phyloP scores from a whole-genome alignment of 2,329 filamentous ascomycete species.

The Pseudogymnoascus sp. region DNA sequence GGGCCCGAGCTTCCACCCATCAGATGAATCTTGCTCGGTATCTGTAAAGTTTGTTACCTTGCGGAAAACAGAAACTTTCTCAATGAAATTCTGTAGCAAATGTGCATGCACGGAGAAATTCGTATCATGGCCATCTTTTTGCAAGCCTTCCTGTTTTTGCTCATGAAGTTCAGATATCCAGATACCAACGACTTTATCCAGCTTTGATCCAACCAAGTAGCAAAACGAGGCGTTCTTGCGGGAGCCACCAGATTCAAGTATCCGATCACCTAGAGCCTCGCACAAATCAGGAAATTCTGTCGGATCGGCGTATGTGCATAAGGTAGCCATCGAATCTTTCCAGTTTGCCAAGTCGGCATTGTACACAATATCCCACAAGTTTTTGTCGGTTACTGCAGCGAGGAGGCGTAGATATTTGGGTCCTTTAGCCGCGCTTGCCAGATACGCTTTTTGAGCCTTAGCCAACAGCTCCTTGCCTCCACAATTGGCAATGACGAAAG shows the following conservation, averaged over 20 bases:
- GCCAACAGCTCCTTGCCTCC: conserved; percentile 88
- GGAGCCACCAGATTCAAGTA: conserved; percentile 61
- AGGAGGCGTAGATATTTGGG: conserved; percentile 90
- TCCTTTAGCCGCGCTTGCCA: conserved; percentile 63
- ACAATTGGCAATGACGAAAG: conserved; percentile 96
- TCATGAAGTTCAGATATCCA: conserved; percentile 89
- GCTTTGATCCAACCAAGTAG: conserved; percentile 87
- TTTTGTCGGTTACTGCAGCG: conserved; percentile 88
- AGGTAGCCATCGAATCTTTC: conserved; percentile 93
- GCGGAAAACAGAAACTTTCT: conserved; percentile 96
- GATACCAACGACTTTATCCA: conserved; percentile 93
- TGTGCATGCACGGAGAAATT: conserved; percentile 87
- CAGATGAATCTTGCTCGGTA: conserved; percentile 57
- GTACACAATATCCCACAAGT: conserved; percentile 95
- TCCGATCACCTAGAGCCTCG: conserved; percentile 84
- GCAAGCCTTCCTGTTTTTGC: conserved; percentile 64
- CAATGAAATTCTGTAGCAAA: conserved; percentile 85
- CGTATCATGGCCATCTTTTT: conserved; percentile 62
- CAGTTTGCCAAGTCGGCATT: conserved; percentile 88
- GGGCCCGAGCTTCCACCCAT: conserved; percentile 79
- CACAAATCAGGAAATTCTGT: conserved; percentile 90
- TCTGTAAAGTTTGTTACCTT: conserved; percentile 89
- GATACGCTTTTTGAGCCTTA: conserved; percentile 86
- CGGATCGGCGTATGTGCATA: conserved; percentile 91
- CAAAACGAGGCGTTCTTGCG: conserved; percentile 94